Base-by-base conservation (phyloP, 2,329 filamentous ascomycete species). In the Lasiodiplodia gonubiensis region DNA sequence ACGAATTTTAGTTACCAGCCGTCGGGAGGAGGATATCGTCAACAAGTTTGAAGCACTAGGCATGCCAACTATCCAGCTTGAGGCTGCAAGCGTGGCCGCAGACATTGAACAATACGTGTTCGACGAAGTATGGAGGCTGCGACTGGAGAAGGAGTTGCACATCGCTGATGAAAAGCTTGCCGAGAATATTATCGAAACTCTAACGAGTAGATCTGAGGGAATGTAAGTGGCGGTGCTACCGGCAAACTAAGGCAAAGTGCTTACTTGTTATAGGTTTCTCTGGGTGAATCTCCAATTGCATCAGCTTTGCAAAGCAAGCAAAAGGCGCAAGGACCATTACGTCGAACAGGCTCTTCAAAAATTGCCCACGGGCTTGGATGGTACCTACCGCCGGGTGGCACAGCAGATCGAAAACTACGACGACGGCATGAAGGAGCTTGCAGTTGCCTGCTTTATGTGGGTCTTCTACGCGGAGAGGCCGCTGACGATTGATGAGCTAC, bases 241-340 rank as follows among this genome's bases (percentile, higher is more conserved):
- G 35, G 11, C 16, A 4, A 33, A 30, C 33, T 55, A 30, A n/a
- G 5, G 2, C 11, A n/a, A 35, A 4, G 18, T 3, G 27, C 52
- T 55, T 4, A 55, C n/a, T 35, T 2, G 27, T 8, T 2, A 33
- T 35, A 55, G 52, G 52, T 55, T 55, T 30, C 27, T 55, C 11
- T 55, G 52, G 52, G 52, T 55, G 33, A 37, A 37, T 55, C 52
- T 55, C 52, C 52, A 55, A 27, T 16, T 55, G 52, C 23, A 37
- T 25, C 23, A 55, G 11, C 18, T 55, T 14, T 55, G 52, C 27
- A n/a, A 55, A 55, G 33, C 27, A 21, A 55, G 52, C 52, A 7
- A 55, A n/a, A 30, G 23, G 14, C 27, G 27, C 27, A 35, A 55
- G 4, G 7, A 55, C n/a, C n/a, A 12, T 16, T 55, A 33, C 11